phyloP scores from a whole-genome alignment of 2,329 filamentous ascomycete genomes.

The Aspergillus sp. region DNA sequence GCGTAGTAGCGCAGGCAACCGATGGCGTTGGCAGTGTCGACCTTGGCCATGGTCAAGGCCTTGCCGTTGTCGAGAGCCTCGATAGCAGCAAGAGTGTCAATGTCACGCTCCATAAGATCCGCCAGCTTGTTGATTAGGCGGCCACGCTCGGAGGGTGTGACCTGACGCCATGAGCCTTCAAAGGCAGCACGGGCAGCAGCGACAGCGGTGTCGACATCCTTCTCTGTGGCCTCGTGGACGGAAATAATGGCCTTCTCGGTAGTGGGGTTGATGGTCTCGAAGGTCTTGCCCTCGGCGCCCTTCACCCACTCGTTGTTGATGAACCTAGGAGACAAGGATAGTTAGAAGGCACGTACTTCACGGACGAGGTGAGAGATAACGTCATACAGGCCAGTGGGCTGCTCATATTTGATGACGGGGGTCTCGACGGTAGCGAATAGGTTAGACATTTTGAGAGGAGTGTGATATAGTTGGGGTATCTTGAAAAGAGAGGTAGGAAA shows the following conservation, averaged over 20 bases:
- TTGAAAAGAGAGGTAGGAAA: slow-evolving; percentile 4
- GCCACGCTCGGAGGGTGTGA: slow-evolving; percentile 70
- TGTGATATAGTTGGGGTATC: slow-evolving; percentile 8
- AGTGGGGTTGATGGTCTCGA: slow-evolving; percentile 87
- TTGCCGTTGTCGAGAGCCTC: slow-evolving; percentile 69
- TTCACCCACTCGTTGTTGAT: slow-evolving; percentile 61
- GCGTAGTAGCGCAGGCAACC: slow-evolving; percentile 82
- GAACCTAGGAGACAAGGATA: slow-evolving; percentile 41
- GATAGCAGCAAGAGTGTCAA: slow-evolving; percentile 72
- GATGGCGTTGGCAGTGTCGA: slow-evolving; percentile 68
- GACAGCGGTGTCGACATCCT: slow-evolving; percentile 74
- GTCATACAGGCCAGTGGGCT: slow-evolving; percentile 38
- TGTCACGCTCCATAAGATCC: slow-evolving; percentile 75
- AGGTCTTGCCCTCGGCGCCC: slow-evolving; percentile 80
- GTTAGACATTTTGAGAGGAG: slow-evolving; percentile 19
- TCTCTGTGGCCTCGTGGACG: slow-evolving; percentile 82
- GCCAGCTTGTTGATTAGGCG: slow-evolving; percentile 72
- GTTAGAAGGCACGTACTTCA: not conserved
- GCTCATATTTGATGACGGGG: slow-evolving; percentile 38
- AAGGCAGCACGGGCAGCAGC: slow-evolving; percentile 83
- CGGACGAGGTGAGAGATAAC: not conserved
- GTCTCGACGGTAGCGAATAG: slow-evolving; percentile 38
- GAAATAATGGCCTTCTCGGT: slow-evolving; percentile 82
- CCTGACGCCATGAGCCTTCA: slow-evolving; percentile 67
- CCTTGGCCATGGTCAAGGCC: slow-evolving; percentile 53